phyloP scores from a whole-genome alignment of 2,329 filamentous ascomycete species.

The Talaromyces atroroseus region DNA sequence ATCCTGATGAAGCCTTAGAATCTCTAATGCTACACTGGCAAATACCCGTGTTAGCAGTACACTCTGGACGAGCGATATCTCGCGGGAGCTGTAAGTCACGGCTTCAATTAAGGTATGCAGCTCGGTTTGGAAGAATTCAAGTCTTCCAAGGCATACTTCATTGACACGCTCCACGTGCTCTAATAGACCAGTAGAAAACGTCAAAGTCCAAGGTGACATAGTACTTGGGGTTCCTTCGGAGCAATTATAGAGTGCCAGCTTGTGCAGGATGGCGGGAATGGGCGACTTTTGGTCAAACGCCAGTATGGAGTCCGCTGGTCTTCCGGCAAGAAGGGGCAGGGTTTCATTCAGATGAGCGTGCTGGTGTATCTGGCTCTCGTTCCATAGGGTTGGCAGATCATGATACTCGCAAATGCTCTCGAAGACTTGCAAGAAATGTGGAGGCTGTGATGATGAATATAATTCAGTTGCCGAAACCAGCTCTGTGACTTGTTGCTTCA shows the following conservation, averaged over 20 bases:
- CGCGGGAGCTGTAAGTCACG: constrained; percentile 46
- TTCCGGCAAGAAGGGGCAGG: constrained; percentile 34
- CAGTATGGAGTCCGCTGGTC: constrained; percentile 29
- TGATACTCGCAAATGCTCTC: constrained; percentile 44
- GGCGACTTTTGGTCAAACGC: constrained; percentile 27
- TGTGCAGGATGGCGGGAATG: constrained; percentile 33
- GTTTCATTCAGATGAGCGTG: constrained; percentile 23
- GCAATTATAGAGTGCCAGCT: constrained; percentile 32
- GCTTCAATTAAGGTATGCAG: constrained; percentile 56
- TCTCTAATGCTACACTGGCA: constrained; percentile 28
- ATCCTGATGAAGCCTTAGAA: constrained; percentile 31
- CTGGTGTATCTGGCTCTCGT: constrained; percentile 10
- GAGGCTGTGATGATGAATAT: constrained; percentile 25
- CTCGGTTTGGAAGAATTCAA: constrained; percentile 61
- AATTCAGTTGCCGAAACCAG: constrained; percentile 28
- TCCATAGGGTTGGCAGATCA: constrained; percentile 27
- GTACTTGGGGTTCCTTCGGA: constrained; percentile 24
- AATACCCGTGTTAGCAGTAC: constrained; percentile 47
- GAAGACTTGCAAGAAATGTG: constrained; percentile 44
- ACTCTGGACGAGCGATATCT: constrained; percentile 49
- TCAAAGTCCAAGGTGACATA: constrained; percentile 44
- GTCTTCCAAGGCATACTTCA: constrained; percentile 53
- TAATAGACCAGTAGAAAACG: constrained; percentile 50
- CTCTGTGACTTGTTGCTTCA: constrained; percentile 35
- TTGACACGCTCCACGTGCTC: constrained; percentile 49